Base-by-base conservation (phyloP, 768 basidiomycete species). In the Termitomyces titanicus region DNA sequence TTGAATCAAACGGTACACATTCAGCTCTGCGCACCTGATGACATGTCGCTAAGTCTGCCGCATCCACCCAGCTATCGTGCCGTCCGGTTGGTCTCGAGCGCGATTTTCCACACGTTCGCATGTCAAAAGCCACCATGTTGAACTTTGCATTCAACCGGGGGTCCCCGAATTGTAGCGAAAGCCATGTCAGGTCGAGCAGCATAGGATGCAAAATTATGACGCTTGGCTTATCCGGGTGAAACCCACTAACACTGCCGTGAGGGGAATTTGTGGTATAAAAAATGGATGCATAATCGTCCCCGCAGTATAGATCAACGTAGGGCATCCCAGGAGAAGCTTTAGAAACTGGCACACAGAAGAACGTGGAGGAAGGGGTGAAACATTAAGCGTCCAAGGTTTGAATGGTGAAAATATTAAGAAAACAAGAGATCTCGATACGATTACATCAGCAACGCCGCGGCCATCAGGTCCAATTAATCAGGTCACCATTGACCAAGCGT, bases 91-190 rank as follows among this genome's bases (percentile, higher is more conserved):
- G 79, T 51, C 81, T 76, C 57, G 72, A 78, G 2, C 68, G 66
- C 3, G 86, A 86, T 66, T 73, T 77, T 13, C 89, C 89, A 25
- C 76, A 75, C 10, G 79, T 76, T 11, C 90, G 82, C 62, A 82
- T 80, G 66, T 92, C 89, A 65, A 91, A 86, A 6, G 86, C 86
- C 58, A 92, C 83, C 29, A 92, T 66, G 64, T 92, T 92, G 69
- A 78, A 90, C 39, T 72, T 68, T 0, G 69, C 65, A 57, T 76
- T 68, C 24, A 92, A 70, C 40, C 88, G 77, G 0, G 79, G 79
- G 67, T 92, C 88, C 25, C 82, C 82, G 46, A 89, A 78, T 50
- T 90, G 88, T 29, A 77, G 72, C 27, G 77, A 74, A 54, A 88
- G 71, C 88, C 88, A 92, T 47, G 79, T 74, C 2, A 82, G 82